Evolutionary conservation across 805 yeast genomes (phyloP).

Genomic region (Saccharomycopsis microspora): DNA sequence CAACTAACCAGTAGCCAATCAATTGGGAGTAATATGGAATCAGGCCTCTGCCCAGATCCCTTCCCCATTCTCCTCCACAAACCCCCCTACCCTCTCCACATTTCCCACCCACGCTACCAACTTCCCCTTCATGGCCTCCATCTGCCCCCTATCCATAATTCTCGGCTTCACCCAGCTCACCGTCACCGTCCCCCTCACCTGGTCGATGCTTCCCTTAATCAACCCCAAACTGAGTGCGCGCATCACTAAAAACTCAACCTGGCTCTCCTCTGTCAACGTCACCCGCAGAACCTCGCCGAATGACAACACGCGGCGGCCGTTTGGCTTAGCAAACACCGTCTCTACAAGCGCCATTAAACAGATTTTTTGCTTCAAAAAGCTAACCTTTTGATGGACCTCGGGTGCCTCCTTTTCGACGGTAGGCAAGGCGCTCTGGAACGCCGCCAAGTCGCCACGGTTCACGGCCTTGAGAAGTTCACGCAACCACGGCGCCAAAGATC

Average conservation of each 20-base stretch:
- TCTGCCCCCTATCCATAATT: constrained; percentile 74
- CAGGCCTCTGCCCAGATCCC: constrained; percentile 48
- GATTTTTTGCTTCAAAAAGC: constrained; percentile 78
- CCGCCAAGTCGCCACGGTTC: constrained; percentile 65
- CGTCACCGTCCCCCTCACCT: constrained; percentile 65
- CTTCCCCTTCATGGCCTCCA: constrained; percentile 61
- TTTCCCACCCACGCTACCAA: constrained; percentile 69
- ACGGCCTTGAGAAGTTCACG: constrained; percentile 56
- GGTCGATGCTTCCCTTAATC: constrained; percentile 84
- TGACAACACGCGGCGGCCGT: constrained; percentile 60
- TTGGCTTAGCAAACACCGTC: constrained; percentile 65
- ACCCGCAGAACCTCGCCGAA: constrained; percentile 68
- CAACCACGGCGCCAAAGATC: constrained; percentile 51
- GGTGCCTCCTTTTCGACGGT: constrained; percentile 36
- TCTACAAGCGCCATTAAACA: constrained; percentile 88
- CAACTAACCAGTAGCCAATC: no score
- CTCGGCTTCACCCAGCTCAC: constrained; percentile 96
- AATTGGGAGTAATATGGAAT: background rate
- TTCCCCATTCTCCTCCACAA: constrained; percentile 50
- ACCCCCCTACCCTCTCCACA: constrained; percentile 52
- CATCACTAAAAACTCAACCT: constrained; percentile 86
- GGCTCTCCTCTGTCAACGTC: constrained; percentile 45
- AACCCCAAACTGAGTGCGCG: constrained; percentile 79
- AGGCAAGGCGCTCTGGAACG: constrained; percentile 41
- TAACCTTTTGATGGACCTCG: constrained; percentile 42